These are phyloP conservation scores for Eucalyptus coolabah DNA, from an alignment of 345 rosid species.

Conservation along the genomic window DNA sequence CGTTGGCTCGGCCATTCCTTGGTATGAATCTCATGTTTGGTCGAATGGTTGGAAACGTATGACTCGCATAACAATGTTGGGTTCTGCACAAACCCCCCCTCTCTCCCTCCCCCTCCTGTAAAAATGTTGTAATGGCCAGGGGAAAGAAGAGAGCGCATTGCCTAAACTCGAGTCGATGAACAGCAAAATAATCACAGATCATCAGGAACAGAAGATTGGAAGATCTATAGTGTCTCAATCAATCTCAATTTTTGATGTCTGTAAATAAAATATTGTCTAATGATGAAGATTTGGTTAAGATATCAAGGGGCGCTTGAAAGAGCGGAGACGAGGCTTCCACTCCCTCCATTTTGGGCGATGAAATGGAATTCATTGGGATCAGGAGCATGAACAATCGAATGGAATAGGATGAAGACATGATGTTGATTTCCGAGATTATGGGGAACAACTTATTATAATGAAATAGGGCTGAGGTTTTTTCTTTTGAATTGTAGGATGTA, in stretches of 20 bases:
- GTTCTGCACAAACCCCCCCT: no score
- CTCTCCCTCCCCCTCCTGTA: background rate
- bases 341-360: background rate
- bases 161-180: background rate
- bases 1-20: background rate
- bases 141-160: background rate
- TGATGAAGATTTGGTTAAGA: background rate
- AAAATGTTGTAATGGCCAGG: background rate
- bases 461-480: background rate
- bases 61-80: background rate
- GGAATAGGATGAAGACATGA: background rate
- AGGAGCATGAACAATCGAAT: background rate
- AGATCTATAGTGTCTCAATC: background rate
- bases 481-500: background rate
- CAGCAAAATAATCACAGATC: background rate
- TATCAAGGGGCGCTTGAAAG: background rate
- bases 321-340: background rate
- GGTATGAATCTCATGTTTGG: background rate
- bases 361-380: background rate
- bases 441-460: background rate
- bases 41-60: background rate
- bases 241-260: rapidly evolving
- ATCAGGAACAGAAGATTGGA: background rate
- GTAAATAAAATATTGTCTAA: background rate
- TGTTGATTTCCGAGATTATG: background rate